phyloP scores from a whole-genome alignment of 768 basidiomycete genomes.

The Termitomyces sp. region DNA sequence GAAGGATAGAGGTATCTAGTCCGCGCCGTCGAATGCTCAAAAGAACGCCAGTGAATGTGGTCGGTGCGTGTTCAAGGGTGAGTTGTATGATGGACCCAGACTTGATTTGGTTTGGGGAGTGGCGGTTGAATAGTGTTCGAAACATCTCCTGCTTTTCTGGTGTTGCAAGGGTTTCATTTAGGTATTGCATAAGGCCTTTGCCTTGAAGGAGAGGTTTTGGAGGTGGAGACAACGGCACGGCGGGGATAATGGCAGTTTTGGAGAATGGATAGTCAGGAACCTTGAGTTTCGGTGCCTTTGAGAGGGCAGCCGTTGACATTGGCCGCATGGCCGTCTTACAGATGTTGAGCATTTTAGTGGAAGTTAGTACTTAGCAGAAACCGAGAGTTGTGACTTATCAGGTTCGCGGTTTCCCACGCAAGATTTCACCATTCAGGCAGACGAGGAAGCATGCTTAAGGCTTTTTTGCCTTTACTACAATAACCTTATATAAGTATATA shows the following conservation, averaged over 20 bases:
- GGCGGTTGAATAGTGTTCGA: slow-evolving; percentile 64
- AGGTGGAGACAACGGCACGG: slow-evolving; percentile 39
- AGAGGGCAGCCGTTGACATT: slow-evolving; percentile 41
- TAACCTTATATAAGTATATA: neutral
- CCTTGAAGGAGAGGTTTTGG: slow-evolving; percentile 52
- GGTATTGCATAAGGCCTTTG: slow-evolving; percentile 76
- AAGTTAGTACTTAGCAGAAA: neutral
- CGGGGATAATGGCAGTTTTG: slow-evolving; percentile 54
- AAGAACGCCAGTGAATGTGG: slow-evolving; percentile 85
- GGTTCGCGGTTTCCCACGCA: slow-evolving; percentile 2
- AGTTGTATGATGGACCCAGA: slow-evolving; percentile 89
- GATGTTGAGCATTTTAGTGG: slow-evolving; percentile 30
- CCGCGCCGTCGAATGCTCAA: slow-evolving; percentile 81
- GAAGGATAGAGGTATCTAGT: slow-evolving; percentile 79
- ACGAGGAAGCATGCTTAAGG: neutral
- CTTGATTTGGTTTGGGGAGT: slow-evolving; percentile 61
- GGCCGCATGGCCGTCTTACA: slow-evolving; percentile 35
- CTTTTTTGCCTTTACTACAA: slow-evolving; percentile 5
- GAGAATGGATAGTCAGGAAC: slow-evolving; percentile 64
- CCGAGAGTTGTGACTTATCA: neutral
- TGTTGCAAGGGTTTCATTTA: slow-evolving; percentile 60
- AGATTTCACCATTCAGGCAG: neutral
- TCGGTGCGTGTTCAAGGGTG: slow-evolving; percentile 72
- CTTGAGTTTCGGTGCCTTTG: slow-evolving; percentile 14
- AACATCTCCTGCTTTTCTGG: slow-evolving; percentile 71